These are phyloP conservation scores for Cystofilobasidium capitatum DNA, from an alignment of 768 basidiomycete genomes.

Conservation along the genomic window DNA sequence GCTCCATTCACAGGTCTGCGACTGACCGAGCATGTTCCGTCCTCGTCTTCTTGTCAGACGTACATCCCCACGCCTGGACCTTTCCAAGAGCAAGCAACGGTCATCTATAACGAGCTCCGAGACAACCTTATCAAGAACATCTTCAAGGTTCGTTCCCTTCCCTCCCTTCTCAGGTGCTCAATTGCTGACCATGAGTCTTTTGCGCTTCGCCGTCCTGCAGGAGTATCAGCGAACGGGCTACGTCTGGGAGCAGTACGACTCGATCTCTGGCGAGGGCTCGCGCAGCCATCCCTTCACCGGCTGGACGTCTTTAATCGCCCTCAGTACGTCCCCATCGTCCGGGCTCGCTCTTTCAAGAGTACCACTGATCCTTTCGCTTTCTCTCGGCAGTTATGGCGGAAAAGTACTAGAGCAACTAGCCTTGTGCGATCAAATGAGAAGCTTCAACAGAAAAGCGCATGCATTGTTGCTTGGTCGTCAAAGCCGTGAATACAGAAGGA, in stretches of 20 bases:
- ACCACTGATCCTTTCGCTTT: slow-evolving; percentile 21
- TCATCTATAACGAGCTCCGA: slow-evolving; percentile 71
- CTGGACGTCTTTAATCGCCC: slow-evolving; percentile 80
- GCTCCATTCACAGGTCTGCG: neutral
- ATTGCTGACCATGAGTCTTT: neutral
- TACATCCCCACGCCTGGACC: slow-evolving; percentile 76
- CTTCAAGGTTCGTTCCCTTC: slow-evolving; percentile 45
- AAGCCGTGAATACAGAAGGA: too few relatives aligned
- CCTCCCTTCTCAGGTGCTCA: neutral
- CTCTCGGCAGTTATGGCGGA: slow-evolving; percentile 55
- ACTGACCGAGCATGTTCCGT: neutral
- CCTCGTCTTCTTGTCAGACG: slow-evolving; percentile 44
- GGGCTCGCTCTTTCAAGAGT: neutral
- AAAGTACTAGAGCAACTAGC: slow-evolving; percentile 52
- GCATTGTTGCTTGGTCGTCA: too few relatives aligned
- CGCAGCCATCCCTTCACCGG: slow-evolving; percentile 89
- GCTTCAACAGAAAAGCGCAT: too few relatives aligned
- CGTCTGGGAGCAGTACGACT: slow-evolving; percentile 95
- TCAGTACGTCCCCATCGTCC: slow-evolving; percentile 54
- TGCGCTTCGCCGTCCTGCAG: slow-evolving; percentile 40
- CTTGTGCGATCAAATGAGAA: too few relatives aligned
- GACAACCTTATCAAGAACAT: slow-evolving; percentile 79
- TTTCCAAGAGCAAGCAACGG: slow-evolving; percentile 58
- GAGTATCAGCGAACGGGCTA: slow-evolving; percentile 88
- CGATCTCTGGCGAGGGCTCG: slow-evolving; percentile 67